Percentiles rank a stretch among this genome's conserved stretches.
Evolutionary conservation across 2,329 filamentous ascomycete species (phyloP).

Genomic region (Fusarium sublunatum): DNA sequence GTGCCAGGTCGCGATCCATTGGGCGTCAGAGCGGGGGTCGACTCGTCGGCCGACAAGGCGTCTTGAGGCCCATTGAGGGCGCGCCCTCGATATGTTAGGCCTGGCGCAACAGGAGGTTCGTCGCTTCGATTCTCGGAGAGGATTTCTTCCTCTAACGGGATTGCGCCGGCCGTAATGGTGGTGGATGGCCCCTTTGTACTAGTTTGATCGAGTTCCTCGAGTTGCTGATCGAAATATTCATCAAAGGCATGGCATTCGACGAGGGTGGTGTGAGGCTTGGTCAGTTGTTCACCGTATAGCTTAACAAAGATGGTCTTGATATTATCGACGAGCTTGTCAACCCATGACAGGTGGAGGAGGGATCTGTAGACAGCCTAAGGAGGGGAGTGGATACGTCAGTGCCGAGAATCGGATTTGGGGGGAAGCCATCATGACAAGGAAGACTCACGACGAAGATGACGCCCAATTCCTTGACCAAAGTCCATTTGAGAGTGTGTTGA

Average conservation of each 20-base stretch:
- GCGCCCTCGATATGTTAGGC: conserved; percentile 56
- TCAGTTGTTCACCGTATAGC: conserved; percentile 88
- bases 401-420: conserved; percentile 31
- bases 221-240: conserved; percentile 92
- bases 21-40: conserved; percentile 76
- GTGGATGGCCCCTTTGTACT: conserved; percentile 51
- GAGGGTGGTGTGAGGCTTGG: conserved; percentile 79
- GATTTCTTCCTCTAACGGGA: conserved; percentile 50
- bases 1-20: conserved; percentile 83
- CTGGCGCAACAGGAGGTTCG: conserved; percentile 49
- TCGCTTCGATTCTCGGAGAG: conserved; percentile 47
- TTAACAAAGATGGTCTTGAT: conserved; percentile 92
- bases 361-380: conserved; percentile 93
- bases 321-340: conserved; percentile 95
- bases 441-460: conserved; percentile 87
- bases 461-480: conserved; percentile 88
- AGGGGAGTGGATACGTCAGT: conserved; percentile 37
- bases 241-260: conserved; percentile 86
- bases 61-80: conserved; percentile 52
- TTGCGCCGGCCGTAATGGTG: conserved; percentile 43
- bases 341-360: conserved; percentile 93
- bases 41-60: conserved; percentile 68
- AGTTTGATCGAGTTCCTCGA: conserved; percentile 79
- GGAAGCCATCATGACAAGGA: conserved; percentile 37
- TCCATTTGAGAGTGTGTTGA: conserved; percentile 95